A percentile compares a stretch with the other conserved stretches of the same genome.
Conservation (phyloP, 352 stramenopile genomes). For the Phytopythium litorale region DNA sequence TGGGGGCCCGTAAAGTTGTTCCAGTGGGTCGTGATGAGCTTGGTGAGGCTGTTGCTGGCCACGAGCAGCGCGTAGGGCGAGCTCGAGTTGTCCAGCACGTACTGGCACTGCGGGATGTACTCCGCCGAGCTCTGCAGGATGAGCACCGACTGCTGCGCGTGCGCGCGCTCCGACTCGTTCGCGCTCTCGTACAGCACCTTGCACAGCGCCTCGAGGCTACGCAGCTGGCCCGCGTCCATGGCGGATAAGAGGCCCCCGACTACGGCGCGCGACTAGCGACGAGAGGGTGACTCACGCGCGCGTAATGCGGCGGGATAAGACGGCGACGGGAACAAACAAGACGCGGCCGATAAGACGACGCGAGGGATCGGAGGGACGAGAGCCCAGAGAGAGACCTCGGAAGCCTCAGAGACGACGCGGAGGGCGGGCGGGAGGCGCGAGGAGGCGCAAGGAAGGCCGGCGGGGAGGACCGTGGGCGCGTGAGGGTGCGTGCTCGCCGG, state of each 20-base stretch:
- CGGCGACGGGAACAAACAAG: too few relatives aligned
- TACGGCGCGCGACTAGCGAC: neutral
- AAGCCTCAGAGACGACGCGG: neutral
- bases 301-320: neutral
- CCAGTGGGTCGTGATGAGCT: conserved; percentile 98
- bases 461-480: neutral
- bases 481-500: too few relatives aligned
- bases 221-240: conserved; percentile 79
- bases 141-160: conserved; percentile 81
- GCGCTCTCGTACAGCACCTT: conserved; percentile 73
- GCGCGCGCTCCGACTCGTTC: conserved; percentile 65
- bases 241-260: neutral
- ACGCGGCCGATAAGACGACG: neutral
- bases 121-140: conserved; percentile 90
- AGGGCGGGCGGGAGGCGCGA: neutral
- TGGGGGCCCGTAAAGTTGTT: conserved; percentile 85
- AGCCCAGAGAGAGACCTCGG: too few relatives aligned
- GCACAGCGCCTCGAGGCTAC: conserved; percentile 77
- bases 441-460: neutral
- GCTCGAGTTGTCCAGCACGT: conserved; percentile 96
- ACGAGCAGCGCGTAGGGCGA: conserved; percentile 96
- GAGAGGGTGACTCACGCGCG: neutral
- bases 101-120: conserved; percentile 98
- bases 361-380: too few relatives aligned
- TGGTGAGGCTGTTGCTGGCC: conserved; percentile 94